A percentile compares a stretch with the other conserved stretches of the same genome.
phyloP scores from a whole-genome alignment of 177 flowering plant species.

The Vitis hybrid region DNA sequence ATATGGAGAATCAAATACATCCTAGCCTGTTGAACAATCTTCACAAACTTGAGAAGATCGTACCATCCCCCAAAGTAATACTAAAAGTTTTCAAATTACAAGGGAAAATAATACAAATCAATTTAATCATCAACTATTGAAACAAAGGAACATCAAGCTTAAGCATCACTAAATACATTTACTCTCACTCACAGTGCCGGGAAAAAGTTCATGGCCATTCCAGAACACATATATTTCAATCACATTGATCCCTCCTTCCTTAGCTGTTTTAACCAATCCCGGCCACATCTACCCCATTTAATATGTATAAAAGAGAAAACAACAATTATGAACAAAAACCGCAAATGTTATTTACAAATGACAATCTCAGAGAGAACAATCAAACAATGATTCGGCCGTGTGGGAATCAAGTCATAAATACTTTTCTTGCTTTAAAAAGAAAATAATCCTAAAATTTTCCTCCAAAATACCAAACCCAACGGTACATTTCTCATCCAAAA shows the following conservation, averaged over 20 bases:
- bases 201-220: slow-evolving; percentile 78
- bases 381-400: no score
- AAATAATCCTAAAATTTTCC: no score
- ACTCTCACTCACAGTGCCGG: slow-evolving; percentile 58
- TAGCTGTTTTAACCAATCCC: slow-evolving; percentile 74
- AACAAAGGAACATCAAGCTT: not conserved
- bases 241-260: slow-evolving; percentile 64
- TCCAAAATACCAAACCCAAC: no score
- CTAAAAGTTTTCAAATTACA: slow-evolving; percentile 30
- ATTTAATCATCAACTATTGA: not conserved
- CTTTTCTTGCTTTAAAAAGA: no score
- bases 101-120: not conserved
- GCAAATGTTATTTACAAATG: not conserved
- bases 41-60: slow-evolving; percentile 71
- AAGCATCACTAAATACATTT: not conserved
- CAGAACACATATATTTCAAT: no score
- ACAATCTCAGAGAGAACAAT: no score
- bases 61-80: slow-evolving; percentile 44
- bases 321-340: not conserved
- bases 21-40: slow-evolving; percentile 76
- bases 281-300: slow-evolving; percentile 87
- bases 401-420: no score
- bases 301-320: not conserved
- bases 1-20: slow-evolving; percentile 83
- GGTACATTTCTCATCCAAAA: no score